phyloP scores from a whole-genome alignment of 352 stramenopile genomes.

The Phytophthora cactorum region DNA sequence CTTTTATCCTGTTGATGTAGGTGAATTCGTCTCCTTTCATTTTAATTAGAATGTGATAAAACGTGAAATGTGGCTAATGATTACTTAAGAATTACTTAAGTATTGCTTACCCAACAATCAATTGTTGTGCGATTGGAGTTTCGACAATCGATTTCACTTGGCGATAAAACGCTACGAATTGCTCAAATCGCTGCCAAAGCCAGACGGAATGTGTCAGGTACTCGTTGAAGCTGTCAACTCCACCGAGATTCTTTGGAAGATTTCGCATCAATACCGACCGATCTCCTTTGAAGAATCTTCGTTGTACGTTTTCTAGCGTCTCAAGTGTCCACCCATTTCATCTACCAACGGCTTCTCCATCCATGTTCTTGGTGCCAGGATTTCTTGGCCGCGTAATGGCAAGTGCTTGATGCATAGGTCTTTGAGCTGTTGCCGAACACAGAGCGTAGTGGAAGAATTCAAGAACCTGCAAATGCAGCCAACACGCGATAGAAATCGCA shows the following conservation, averaged over 20 bases:
- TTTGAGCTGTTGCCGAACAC: not conserved
- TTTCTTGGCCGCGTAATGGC: no score
- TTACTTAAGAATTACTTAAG: no score
- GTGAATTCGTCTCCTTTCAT: no score
- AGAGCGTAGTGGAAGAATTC: slow-evolving; percentile 4
- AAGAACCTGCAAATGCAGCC: slow-evolving; percentile 3
- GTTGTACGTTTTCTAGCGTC: no score
- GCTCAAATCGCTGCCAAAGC: slow-evolving; percentile 13
- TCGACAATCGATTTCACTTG: slow-evolving; percentile 12
- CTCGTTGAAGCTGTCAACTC: slow-evolving; percentile 1
- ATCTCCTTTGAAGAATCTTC: no score
- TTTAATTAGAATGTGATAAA: no score
- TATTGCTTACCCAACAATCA: no score
- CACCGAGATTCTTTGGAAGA: not conserved
- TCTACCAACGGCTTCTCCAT: no score
- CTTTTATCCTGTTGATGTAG: slow-evolving; percentile 3
- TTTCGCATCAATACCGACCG: slow-evolving; percentile 7
- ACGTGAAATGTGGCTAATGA: no score
- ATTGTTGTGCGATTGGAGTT: not conserved
- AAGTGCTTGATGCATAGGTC: no score
- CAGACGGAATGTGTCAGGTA: slow-evolving; percentile 3
- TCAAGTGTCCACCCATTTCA: no score
- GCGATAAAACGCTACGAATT: slow-evolving; percentile 17
- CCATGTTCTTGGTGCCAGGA: no score
- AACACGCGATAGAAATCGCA: slow-evolving; percentile 13